Evolutionary conservation across 192 early-diverging fungal genomes (phyloP).

Genomic region (Endogone sp.): DNA sequence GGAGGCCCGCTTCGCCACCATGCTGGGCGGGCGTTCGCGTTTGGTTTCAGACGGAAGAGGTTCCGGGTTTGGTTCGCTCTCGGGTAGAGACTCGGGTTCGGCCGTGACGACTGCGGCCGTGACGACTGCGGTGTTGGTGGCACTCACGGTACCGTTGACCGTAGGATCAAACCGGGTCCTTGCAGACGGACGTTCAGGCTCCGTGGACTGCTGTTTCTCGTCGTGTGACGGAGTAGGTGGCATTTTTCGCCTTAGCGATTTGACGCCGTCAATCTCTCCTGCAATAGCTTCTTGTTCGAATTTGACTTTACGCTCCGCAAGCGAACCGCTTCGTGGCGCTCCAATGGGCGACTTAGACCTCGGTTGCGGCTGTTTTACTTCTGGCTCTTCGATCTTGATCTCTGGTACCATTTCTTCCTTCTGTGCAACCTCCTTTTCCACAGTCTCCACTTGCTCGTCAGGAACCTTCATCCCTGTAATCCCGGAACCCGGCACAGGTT

Average conservation of each 20-base stretch:
- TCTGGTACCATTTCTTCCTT: not conserved
- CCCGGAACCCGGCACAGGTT: not conserved
- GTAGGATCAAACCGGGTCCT: not conserved
- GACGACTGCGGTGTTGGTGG: too few species aligned
- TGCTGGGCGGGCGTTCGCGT: slow-evolving; percentile 25
- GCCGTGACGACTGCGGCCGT: not conserved
- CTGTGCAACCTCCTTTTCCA: not conserved
- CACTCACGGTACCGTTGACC: not conserved
- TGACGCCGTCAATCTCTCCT: not conserved
- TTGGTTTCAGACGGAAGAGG: not conserved
- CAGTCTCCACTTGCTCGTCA: not conserved
- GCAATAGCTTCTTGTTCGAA: not conserved
- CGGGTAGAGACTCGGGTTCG: not conserved
- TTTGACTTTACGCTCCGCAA: not conserved
- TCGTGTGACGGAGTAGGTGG: not conserved
- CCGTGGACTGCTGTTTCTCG: not conserved
- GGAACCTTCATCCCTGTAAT: not conserved
- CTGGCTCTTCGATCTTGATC: not conserved
- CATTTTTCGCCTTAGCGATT: not conserved
- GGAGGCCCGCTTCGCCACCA: slow-evolving; percentile 32
- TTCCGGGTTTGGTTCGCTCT: not conserved
- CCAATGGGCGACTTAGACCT: not conserved
- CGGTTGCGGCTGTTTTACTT: not conserved
- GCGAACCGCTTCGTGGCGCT: not conserved
- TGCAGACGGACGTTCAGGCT: not conserved